Percentiles rank a stretch among this genome's conserved stretches.
Conservation (phyloP, 371 early-diverging fungal genomes). For the Chytridiales sp. region DNA sequence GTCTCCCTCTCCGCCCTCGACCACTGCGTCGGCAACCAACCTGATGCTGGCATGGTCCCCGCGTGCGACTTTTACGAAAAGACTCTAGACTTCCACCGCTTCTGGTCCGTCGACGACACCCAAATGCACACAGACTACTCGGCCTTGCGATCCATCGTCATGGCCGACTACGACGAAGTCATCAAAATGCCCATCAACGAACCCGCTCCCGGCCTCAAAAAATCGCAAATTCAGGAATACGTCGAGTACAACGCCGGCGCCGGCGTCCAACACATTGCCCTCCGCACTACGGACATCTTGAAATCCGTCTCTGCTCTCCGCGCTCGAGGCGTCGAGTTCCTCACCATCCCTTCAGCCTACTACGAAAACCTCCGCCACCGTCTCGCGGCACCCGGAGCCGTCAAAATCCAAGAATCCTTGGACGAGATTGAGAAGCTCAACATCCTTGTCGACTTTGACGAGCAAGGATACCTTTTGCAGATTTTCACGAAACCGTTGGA, state of each 20-base stretch:
- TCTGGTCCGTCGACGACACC: slow-evolving; percentile 97
- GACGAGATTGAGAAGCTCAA: slow-evolving; percentile 77
- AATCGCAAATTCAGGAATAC: slow-evolving; percentile 96
- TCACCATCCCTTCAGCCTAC: slow-evolving; percentile 77
- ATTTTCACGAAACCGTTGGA: slow-evolving; percentile 83
- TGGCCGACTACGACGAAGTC: slow-evolving; percentile 88
- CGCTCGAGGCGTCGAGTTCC: slow-evolving; percentile 87
- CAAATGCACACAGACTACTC: slow-evolving; percentile 95
- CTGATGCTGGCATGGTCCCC: slow-evolving; percentile 84
- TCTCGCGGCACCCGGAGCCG: slow-evolving; percentile 60
- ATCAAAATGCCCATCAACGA: slow-evolving; percentile 98
- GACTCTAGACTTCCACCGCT: slow-evolving; percentile 91
- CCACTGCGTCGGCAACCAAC: slow-evolving; percentile 95
- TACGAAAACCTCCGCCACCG: slow-evolving; percentile 80
- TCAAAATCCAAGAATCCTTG: slow-evolving; percentile 79
- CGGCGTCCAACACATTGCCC: slow-evolving; percentile 96
- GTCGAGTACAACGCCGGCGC: slow-evolving; percentile 87
- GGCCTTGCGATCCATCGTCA: slow-evolving; percentile 91
- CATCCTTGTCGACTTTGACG: slow-evolving; percentile 95
- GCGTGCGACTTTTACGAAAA: slow-evolving; percentile 82
- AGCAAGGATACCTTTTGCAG: slow-evolving; percentile 93
- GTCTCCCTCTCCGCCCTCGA: slow-evolving; percentile 75
- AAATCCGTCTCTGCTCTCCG: slow-evolving; percentile 75
- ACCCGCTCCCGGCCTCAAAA: slow-evolving; percentile 91
- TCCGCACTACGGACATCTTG: slow-evolving; percentile 86